Conservation (phyloP, 768 basidiomycete genomes). For the Psilocybe subaeruginosa region DNA sequence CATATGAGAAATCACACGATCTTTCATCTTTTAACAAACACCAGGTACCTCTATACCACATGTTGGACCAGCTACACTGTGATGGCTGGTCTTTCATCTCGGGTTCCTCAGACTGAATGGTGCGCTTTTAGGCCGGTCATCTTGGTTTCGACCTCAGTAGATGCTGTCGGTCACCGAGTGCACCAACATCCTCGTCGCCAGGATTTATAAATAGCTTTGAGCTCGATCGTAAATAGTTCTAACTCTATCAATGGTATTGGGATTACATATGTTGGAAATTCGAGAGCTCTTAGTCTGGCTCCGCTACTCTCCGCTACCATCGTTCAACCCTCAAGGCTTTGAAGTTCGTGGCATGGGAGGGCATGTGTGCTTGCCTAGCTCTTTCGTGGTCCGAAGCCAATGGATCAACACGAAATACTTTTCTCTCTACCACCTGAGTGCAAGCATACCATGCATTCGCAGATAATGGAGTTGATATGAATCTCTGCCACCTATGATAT, state of each 20-base stretch:
- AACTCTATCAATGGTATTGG: neutral
- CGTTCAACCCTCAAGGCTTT: too few species aligned
- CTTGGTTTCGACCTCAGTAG: slow-evolving; percentile 41
- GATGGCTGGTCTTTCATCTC: slow-evolving; percentile 52
- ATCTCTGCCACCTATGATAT: neutral
- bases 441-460: too few species aligned
- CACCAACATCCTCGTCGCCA: slow-evolving; percentile 35
- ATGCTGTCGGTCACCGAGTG: slow-evolving; percentile 68
- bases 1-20: neutral
- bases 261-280: neutral
- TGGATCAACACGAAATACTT: too few species aligned
- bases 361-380: too few species aligned
- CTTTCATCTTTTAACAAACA: slow-evolving; percentile 69
- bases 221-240: neutral
- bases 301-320: too few species aligned
- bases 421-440: too few species aligned
- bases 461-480: too few species aligned
- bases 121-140: slow-evolving; percentile 67
- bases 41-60: slow-evolving; percentile 57
- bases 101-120: slow-evolving; percentile 58
- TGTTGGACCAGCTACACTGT: slow-evolving; percentile 45
- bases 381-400: too few species aligned
- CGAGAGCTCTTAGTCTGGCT: neutral
- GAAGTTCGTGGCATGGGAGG: too few species aligned
- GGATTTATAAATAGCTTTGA: neutral